Conservation (phyloP, 176 grass and related monocot species). For the Dactylis glomerata region DNA sequence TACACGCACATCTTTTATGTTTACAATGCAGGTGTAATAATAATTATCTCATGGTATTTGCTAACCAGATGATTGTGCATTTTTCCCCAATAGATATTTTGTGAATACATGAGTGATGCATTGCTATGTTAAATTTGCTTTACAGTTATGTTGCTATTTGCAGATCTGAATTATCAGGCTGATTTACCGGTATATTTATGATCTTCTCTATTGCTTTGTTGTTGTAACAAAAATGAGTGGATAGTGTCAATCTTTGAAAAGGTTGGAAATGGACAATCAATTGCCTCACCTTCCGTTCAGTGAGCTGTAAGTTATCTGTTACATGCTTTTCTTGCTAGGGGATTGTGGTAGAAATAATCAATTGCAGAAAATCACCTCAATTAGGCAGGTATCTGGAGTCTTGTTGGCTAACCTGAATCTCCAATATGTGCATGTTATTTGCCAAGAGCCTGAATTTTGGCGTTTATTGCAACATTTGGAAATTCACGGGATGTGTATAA, state of each 20-base stretch:
- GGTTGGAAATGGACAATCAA: neutral
- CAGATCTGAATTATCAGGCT: neutral
- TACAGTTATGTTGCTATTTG: neutral
- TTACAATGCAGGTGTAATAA: neutral
- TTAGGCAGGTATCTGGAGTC: neutral
- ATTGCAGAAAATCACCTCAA: neutral
- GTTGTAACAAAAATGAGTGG: neutral
- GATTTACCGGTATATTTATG: neutral
- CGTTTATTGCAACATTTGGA: neutral
- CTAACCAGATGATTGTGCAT: neutral
- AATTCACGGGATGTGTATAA: neutral
- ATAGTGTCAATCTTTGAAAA: neutral
- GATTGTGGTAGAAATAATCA: neutral
- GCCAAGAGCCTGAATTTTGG: neutral
- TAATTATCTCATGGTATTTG: neutral
- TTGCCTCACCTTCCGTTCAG: neutral
- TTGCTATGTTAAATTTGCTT: neutral
- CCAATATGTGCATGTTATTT: neutral
- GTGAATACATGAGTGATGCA: neutral
- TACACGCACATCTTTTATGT: slow-evolving; percentile 35
- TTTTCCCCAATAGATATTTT: neutral
- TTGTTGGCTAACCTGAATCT: neutral
- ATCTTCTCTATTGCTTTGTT: neutral
- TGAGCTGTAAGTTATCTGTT: neutral
- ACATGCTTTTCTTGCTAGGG: neutral